Conservation (phyloP, 1,139 yeast species). For the Debaryomyces singareniensis region DNA sequence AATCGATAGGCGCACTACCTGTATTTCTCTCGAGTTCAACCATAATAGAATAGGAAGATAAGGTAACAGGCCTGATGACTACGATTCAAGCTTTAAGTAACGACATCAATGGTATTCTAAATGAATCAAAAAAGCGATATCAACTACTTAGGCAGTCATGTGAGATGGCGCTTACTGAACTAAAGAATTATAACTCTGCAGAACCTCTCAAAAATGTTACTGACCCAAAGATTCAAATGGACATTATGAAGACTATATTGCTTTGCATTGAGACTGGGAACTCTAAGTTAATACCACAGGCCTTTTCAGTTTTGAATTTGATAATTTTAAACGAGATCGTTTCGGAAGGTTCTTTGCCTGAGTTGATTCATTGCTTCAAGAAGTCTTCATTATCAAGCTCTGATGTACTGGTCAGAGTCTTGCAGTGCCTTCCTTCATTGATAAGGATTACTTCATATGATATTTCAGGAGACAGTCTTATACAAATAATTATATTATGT, state of each 20-base stretch:
- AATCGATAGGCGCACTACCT: no score
- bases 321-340: slow-evolving; percentile 45
- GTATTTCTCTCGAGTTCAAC: no score
- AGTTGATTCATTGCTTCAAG: slow-evolving; percentile 57
- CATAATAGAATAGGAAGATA: no score
- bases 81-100: slow-evolving; percentile 39
- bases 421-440: slow-evolving; percentile 76
- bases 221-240: slow-evolving; percentile 27
- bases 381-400: slow-evolving; percentile 73
- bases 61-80: slow-evolving; percentile 26
- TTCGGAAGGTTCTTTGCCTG: slow-evolving; percentile 44
- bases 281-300: slow-evolving; percentile 63
- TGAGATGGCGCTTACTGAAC: slow-evolving; percentile 49
- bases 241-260: slow-evolving; percentile 63
- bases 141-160: slow-evolving; percentile 62
- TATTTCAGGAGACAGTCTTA: slow-evolving; percentile 51
- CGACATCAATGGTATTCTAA: slow-evolving; percentile 54
- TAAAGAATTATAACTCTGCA: slow-evolving; percentile 25
- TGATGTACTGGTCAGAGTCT: slow-evolving; percentile 81
- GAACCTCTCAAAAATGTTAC: slow-evolving; percentile 7
- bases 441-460: slow-evolving; percentile 55
- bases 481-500: slow-evolving; percentile 62
- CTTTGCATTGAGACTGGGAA: slow-evolving; percentile 70
- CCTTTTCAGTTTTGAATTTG: slow-evolving; percentile 64
- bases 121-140: slow-evolving; percentile 69